A percentile compares a stretch with the other conserved stretches of the same genome.
These are phyloP conservation scores for Erodium moschatum DNA, from an alignment of 441 rosid species.

Conservation along the genomic window DNA sequence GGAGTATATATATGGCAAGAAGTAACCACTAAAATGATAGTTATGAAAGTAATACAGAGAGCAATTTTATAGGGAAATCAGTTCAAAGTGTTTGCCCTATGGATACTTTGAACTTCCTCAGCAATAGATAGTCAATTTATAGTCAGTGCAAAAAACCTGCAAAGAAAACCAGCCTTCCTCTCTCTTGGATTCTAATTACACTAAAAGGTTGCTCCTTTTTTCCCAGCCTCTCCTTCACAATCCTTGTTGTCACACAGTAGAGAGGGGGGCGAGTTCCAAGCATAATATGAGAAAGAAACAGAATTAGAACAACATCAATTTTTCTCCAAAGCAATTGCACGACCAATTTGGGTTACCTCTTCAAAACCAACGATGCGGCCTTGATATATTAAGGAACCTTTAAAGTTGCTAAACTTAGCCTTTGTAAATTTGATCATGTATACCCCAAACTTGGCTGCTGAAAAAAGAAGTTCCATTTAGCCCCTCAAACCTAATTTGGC, in stretches of 20 bases:
- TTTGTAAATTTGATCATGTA: too few relatives aligned
- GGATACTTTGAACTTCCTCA: neutral
- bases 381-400: neutral
- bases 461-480: too few relatives aligned
- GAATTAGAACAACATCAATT: too few relatives aligned
- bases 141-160: neutral
- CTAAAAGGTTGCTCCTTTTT: neutral
- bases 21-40: neutral
- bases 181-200: neutral
- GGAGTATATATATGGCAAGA: neutral
- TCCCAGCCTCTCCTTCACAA: neutral
- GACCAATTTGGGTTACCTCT: neutral
- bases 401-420: neutral
- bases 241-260: neutral
- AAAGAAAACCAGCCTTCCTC: too few relatives aligned
- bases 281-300: conserved; percentile 1
- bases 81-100: neutral
- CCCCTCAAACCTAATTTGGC: too few relatives aligned
- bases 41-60: neutral
- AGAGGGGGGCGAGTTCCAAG: neutral
- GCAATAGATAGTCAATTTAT: neutral
- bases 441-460: too few relatives aligned
- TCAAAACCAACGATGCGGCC: neutral
- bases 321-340: neutral
- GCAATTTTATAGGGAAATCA: neutral